Evolutionary conservation across 805 yeast genomes (phyloP).

Genomic region (Scheffersomyces ergatensis): DNA sequence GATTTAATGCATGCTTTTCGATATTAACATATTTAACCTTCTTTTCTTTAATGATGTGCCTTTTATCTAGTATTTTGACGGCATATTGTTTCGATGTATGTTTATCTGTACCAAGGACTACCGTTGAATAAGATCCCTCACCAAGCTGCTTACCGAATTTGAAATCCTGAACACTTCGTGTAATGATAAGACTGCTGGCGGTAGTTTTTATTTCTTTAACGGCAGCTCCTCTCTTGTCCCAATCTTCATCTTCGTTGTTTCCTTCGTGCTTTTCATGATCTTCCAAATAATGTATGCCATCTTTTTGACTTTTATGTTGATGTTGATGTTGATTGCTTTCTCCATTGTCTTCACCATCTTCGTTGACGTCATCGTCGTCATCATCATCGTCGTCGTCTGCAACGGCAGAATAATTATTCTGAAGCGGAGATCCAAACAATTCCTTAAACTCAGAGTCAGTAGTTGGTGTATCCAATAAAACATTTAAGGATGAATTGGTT

Average conservation of each 20-base stretch:
- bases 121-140: conserved; percentile 47
- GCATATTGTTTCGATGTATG: conserved; percentile 62
- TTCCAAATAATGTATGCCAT: too few species aligned
- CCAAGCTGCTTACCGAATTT: conserved; percentile 41
- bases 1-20: conserved; percentile 75
- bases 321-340: conserved; percentile 3
- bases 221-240: conserved; percentile 38
- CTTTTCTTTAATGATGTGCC: conserved; percentile 76
- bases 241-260: conserved; percentile 19
- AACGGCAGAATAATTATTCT: conserved; percentile 2
- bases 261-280: not conserved
- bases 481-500: conserved; percentile 36
- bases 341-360: not conserved
- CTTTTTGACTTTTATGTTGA: conserved; percentile 7
- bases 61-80: conserved; percentile 70
- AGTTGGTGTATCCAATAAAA: conserved; percentile 28
- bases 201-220: conserved; percentile 15
- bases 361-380: conserved; percentile 10
- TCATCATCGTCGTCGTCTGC: conserved; percentile 2
- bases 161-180: conserved; percentile 39
- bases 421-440: conserved; percentile 11
- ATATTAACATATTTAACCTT: conserved; percentile 83
- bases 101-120: conserved; percentile 47
- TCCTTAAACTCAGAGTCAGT: conserved; percentile 18
- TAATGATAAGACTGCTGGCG: conserved; percentile 21